These are phyloP conservation scores for Cryptococcus sp. DNA, from an alignment of 1,284 basidiomycete species.

Conservation along the genomic window DNA sequence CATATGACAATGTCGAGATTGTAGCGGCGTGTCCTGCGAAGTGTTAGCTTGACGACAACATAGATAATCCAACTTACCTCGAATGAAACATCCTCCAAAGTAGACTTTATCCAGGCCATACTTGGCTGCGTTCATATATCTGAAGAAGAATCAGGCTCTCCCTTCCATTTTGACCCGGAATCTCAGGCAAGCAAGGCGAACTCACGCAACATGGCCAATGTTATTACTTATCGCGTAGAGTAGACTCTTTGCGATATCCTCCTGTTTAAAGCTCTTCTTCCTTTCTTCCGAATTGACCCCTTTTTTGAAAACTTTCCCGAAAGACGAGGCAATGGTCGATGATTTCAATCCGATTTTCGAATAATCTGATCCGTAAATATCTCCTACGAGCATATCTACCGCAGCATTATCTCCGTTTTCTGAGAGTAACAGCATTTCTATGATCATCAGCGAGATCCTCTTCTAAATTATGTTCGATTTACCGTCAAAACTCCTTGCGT, in stretches of 20 bases:
- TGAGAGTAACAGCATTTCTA: slow-evolving; percentile 93
- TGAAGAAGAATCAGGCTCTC: slow-evolving; percentile 37
- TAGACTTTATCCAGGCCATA: slow-evolving; percentile 96
- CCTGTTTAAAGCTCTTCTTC: slow-evolving; percentile 74
- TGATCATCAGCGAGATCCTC: neutral
- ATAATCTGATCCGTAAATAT: slow-evolving; percentile 97
- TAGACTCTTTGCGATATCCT: slow-evolving; percentile 91
- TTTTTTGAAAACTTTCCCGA: slow-evolving; percentile 98
- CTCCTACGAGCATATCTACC: slow-evolving; percentile 98
- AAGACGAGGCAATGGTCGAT: slow-evolving; percentile 94
- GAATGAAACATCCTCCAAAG: slow-evolving; percentile 98
- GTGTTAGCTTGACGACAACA: slow-evolving; percentile 2
- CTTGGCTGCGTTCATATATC: slow-evolving; percentile 99
- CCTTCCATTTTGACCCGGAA: neutral
- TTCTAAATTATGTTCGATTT: slow-evolving; percentile 38
- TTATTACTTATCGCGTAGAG: slow-evolving; percentile 98
- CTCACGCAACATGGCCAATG: slow-evolving; percentile 98
- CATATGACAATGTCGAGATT: slow-evolving; percentile 95
- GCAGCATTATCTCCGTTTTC: slow-evolving; percentile 88
- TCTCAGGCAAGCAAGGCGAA: slow-evolving; percentile 27
- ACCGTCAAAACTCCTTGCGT: slow-evolving; percentile 96
- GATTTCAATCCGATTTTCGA: slow-evolving; percentile 91
- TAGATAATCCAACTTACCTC: slow-evolving; percentile 58
- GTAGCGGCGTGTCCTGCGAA: slow-evolving; percentile 85
- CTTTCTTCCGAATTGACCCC: slow-evolving; percentile 43